These are phyloP conservation scores for Crassisporium funariophilum DNA, from an alignment of 768 basidiomycete species.

Conservation along the genomic window DNA sequence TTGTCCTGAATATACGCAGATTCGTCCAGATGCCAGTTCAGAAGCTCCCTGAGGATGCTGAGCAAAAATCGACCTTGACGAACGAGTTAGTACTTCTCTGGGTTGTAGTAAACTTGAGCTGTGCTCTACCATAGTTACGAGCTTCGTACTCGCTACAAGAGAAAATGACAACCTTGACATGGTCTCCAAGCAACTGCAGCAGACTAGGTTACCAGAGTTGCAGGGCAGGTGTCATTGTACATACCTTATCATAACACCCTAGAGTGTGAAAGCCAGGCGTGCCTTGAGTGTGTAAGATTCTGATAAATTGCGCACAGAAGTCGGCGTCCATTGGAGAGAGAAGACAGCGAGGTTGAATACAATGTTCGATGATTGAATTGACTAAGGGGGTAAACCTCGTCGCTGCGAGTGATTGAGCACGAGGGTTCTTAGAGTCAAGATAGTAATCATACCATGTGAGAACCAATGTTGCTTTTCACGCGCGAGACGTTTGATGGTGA, in stretches of 20 bases:
- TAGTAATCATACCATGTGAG: conserved; percentile 48
- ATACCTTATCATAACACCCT: conserved; percentile 80
- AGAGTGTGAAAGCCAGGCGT: conserved; percentile 88
- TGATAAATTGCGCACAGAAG: conserved; percentile 90
- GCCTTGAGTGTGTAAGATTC: conserved; percentile 83
- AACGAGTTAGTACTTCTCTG: conserved; percentile 4
- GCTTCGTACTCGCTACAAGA: conserved; percentile 97
- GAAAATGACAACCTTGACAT: conserved; percentile 83
- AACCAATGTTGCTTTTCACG: conserved; percentile 88
- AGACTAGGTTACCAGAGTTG: conserved; percentile 2
- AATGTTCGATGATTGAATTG: conserved; percentile 79
- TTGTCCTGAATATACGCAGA: conserved; percentile 72
- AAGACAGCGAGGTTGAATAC: conserved; percentile 88
- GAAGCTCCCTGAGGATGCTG: conserved; percentile 75
- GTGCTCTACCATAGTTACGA: conserved; percentile 79
- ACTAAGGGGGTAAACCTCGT: conserved; percentile 54
- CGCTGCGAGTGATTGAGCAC: conserved; percentile 28
- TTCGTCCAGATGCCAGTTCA: conserved; percentile 81
- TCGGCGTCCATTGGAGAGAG: conserved; percentile 98
- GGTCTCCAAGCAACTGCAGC: conserved; percentile 79
- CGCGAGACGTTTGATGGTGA: conserved; percentile 74
- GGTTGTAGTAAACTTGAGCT: background rate
- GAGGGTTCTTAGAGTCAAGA: background rate
- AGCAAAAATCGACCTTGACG: conserved; percentile 80
- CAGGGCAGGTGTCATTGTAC: conserved; percentile 8